Percentiles rank a stretch among this genome's conserved stretches.
Conservation (phyloP, 257 asterid genomes). For the Voacanga thouarsii region DNA sequence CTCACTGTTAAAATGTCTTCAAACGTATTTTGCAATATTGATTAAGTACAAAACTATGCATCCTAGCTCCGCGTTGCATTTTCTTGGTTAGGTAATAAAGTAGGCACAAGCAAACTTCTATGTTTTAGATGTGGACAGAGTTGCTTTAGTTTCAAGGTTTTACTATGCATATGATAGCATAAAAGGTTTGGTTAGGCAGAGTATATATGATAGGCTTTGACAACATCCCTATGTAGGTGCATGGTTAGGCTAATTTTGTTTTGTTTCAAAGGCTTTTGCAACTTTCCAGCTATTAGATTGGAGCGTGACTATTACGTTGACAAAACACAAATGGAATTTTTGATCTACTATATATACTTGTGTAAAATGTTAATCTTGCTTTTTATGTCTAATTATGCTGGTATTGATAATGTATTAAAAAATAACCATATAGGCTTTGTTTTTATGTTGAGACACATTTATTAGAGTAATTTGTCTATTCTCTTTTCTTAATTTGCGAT, state of each 20-base stretch:
- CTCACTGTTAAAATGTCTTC: background rate
- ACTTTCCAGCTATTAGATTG: no score
- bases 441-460: no score
- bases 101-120: background rate
- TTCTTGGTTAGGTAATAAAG: background rate
- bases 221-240: background rate
- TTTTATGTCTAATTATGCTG: no score
- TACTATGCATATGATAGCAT: background rate
- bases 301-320: no score
- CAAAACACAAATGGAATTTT: no score
- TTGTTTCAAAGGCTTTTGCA: background rate
- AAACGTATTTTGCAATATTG: background rate
- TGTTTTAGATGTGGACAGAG: background rate
- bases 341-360: no score
- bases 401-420: no score
- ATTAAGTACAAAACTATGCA: background rate
- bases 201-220: background rate
- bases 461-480: no score
- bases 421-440: no score
- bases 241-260: background rate
- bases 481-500: no score
- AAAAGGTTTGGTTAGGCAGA: background rate
- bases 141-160: background rate
- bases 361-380: no score
- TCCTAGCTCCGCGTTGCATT: background rate